These are phyloP conservation scores for Phialemonium atrogriseum DNA, from an alignment of 2,329 filamentous ascomycete species.

Conservation along the genomic window DNA sequence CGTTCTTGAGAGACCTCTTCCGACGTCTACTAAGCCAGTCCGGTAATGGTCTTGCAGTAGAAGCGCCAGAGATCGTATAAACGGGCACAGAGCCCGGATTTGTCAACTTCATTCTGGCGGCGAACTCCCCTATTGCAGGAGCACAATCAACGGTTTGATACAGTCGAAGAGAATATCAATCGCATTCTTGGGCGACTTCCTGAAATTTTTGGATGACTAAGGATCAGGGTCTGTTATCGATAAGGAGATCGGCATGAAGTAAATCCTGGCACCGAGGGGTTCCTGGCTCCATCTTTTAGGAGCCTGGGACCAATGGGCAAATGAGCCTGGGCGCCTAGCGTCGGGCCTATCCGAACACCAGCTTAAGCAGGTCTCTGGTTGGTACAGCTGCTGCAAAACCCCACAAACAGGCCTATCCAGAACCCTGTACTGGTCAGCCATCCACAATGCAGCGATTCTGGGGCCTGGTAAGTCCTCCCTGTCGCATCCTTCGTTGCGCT, in stretches of 20 bases:
- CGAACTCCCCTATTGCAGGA: conserved; percentile 7
- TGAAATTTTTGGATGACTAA: not conserved
- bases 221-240: conserved; percentile 1
- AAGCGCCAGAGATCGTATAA: conserved; percentile 87
- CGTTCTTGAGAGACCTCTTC: conserved; percentile 86
- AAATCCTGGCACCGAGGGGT: too few relatives aligned
- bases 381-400: conserved; percentile 1
- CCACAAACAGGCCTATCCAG: not conserved
- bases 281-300: not conserved
- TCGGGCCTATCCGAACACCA: conserved; percentile 3
- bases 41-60: conserved; percentile 77
- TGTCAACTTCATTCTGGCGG: conserved; percentile 76
- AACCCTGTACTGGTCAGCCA: not conserved
- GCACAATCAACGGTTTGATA: not conserved
- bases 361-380: not conserved
- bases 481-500: too few relatives aligned
- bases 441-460: too few relatives aligned
- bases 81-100: conserved; percentile 55
- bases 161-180: not conserved
- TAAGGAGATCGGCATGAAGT: not conserved
- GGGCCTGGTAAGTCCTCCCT: too few relatives aligned
- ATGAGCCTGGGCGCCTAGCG: not conserved
- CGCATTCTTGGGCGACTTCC: not conserved
- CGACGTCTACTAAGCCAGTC: conserved; percentile 90
- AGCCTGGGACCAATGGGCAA: not conserved